Conservation (phyloP, 352 stramenopile genomes). For the Phytophthora fragariaefolia region DNA sequence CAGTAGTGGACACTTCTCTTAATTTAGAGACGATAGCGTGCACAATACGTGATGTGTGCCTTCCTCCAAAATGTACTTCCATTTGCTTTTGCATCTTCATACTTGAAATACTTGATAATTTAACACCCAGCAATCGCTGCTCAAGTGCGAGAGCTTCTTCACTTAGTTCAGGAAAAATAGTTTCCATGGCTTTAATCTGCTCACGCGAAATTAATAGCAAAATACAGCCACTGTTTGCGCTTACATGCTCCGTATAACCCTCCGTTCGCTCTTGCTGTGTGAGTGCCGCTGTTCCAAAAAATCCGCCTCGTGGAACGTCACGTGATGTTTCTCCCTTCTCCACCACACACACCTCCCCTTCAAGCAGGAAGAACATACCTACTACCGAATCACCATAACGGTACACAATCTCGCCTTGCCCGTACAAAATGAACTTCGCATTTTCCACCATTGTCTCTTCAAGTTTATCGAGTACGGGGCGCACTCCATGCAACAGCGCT, state of each 20-base stretch:
- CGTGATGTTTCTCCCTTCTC: conserved; percentile 26
- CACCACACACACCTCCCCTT: conserved; percentile 58
- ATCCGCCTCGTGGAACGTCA: conserved; percentile 45
- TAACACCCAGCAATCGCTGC: conserved; percentile 47
- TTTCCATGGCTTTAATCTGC: conserved; percentile 55
- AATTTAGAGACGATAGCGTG: background rate
- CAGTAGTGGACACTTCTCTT: background rate
- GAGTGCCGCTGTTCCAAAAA: conserved; percentile 55
- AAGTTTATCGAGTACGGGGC: conserved; percentile 37
- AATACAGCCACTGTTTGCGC: conserved; percentile 60
- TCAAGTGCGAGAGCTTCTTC: conserved; percentile 54
- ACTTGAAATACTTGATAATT: conserved; percentile 27
- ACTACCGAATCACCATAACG: conserved; percentile 60
- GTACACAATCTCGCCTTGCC: conserved; percentile 67
- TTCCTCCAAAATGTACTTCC: background rate
- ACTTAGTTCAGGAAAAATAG: conserved; percentile 54
- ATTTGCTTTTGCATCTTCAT: conserved; percentile 6
- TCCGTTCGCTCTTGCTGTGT: conserved; percentile 49
- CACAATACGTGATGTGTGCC: background rate
- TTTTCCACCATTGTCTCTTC: conserved; percentile 59
- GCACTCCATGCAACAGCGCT: conserved; percentile 39
- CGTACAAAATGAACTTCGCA: conserved; percentile 59
- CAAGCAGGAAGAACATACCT: conserved; percentile 63
- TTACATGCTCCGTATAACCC: conserved; percentile 60
- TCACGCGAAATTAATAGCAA: conserved; percentile 58